phyloP scores from a whole-genome alignment of 2,329 filamentous ascomycete genomes.

The Thelonectria discophora region DNA sequence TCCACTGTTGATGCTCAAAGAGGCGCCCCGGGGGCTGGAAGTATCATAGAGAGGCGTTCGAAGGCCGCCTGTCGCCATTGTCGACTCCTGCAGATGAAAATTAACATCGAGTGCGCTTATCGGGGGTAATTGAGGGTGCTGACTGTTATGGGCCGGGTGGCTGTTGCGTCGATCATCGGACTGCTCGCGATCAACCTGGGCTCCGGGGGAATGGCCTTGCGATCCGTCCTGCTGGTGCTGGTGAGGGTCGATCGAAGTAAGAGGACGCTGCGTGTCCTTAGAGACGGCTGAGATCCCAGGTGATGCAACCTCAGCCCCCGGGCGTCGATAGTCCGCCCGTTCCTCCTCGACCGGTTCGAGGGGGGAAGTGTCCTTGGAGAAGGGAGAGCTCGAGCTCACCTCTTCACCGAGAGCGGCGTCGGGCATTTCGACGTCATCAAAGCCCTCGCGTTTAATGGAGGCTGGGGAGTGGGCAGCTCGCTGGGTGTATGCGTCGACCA shows the following conservation, averaged over 20 bases:
- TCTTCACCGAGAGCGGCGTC: slow-evolving; percentile 28
- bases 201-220: slow-evolving; percentile 18
- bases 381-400: slow-evolving; percentile 31
- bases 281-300: slow-evolving; percentile 27
- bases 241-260: slow-evolving; percentile 14
- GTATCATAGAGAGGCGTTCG: slow-evolving; percentile 29
- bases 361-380: slow-evolving; percentile 40
- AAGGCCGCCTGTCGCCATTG: slow-evolving; percentile 24
- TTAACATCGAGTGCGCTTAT: slow-evolving; percentile 34
- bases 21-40: slow-evolving; percentile 5
- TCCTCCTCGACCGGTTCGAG: slow-evolving; percentile 40
- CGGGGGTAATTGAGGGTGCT: slow-evolving; percentile 32
- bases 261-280: slow-evolving; percentile 19
- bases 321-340: slow-evolving; percentile 24
- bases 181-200: slow-evolving; percentile 18
- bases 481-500: slow-evolving; percentile 50
- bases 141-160: slow-evolving; percentile 36
- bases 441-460: slow-evolving; percentile 17
- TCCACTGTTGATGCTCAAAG: slow-evolving; percentile 15
- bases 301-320: slow-evolving; percentile 26
- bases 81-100: slow-evolving; percentile 33
- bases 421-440: slow-evolving; percentile 27
- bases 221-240: slow-evolving; percentile 27
- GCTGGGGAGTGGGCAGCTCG: slow-evolving; percentile 31
- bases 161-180: slow-evolving; percentile 31